Evolutionary conservation across 129 eudicot genomes (phyloP), one percentile per base, ranked within the genome.

Genomic region (Centrapalus pauciflorus): DNA sequence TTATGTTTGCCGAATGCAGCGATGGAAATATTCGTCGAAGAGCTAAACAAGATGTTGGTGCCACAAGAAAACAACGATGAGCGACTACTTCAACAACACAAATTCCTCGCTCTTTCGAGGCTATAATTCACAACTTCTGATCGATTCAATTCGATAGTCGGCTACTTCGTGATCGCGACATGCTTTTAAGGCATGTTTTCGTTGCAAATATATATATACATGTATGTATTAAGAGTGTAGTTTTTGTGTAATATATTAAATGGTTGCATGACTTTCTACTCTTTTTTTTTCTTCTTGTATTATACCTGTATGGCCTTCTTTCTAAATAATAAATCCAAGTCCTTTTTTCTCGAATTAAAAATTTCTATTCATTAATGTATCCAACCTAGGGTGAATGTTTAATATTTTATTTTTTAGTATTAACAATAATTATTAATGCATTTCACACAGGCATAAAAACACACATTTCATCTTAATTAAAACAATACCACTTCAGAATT

Each of bases 1-100:
- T 4, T 88, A 46, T 74, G 84, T 56, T 62, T 85, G 71, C 92
- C 87, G 29, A 80, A 50, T 12, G 65, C 61, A 0, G 78, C 83
- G 12, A 82, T 85, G 87, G 77, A 79, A 11, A 73, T 55, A 10
- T 85, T 85, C 20, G 83, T 73, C 17, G 14, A 51, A 7, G 92
- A 82, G 76, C 64, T 85, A n/a, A 58, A 82, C 29, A 21, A 0
- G 9, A 72, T 85, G 85, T 33, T 85, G 70, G 67, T 26, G 5
- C 62, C n/a, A n/a, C n/a, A n/a, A n/a, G n/a, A 50, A 29, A 63
- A 64, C 21, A 67, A 51, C 17, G 67, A 33, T 0, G 43, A 16
- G 10, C 64, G 14, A 71, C 17, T 27, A 5, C 57, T 5, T 0
- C 33, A 29, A 17, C 32, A 60, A 21, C 70, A 60, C 26, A 41